Base-by-base conservation (phyloP, 148 eudicot genomes). In the Cornus controversa region DNA sequence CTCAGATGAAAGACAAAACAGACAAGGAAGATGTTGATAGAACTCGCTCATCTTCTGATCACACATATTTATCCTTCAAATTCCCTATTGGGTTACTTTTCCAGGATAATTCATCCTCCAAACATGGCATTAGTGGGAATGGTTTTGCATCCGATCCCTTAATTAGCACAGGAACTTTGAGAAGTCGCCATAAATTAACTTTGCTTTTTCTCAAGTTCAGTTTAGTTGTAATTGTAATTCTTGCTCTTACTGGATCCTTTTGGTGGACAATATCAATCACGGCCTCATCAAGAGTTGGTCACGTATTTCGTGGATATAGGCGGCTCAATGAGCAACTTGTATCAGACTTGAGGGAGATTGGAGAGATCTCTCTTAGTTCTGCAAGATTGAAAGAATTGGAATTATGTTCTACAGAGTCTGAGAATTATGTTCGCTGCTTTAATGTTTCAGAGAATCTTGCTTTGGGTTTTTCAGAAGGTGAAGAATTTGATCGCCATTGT, bases 211-310 rank as follows among this genome's bases (percentile, higher is more conserved):
- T 93, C 80, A 90, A 80, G 77, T 72, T 86, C 53, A 89, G 92
- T 82, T 82, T 93, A 79, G 88, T 91, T 53, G 79, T 84, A 8
- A 90, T 90, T 67, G 85, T 90, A 70, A 82, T 93, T 82, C 85
- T 92, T 77, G 96, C 96, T 63, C 78, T 93, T 70, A 81, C 83
- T 42, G 90, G 92, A 69, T 96, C 99, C 25, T 89, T 90, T 77
- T 96, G 95, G 98, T 93, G 97, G 98, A 90, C 99, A 28, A 54
- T 96, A 50, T 86, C 98, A 10, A 89, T 96, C 65, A 85, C 96
- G 6, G 75, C 87, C 50, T 82, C 89, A 20, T 88, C 98, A 40
- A 92, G 98, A 86, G 45, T 7, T 40, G 45, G 87, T 64, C 91
- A 93, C 13, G 87, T 92, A 75, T 82, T 60, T 71, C 97, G 84